These are phyloP conservation scores for Mycena vitilis DNA, from an alignment of 768 basidiomycete species.

Conservation along the genomic window DNA sequence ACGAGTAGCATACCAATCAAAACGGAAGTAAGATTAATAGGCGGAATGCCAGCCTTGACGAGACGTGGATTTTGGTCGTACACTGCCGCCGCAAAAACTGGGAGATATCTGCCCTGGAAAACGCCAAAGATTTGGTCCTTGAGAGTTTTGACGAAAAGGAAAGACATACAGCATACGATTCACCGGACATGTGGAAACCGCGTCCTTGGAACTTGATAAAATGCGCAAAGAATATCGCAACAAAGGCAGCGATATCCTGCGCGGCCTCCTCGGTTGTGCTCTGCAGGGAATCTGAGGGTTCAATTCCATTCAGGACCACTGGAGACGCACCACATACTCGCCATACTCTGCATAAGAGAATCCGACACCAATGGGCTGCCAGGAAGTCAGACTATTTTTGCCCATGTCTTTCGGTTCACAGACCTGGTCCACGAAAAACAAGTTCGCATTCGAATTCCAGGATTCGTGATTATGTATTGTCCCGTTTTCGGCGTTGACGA, in stretches of 20 bases:
- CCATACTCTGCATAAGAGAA: slow-evolving; percentile 1
- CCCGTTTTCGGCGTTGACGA: slow-evolving; percentile 51
- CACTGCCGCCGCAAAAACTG: slow-evolving; percentile 60
- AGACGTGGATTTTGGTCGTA: slow-evolving; percentile 60
- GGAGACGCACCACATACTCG: not conserved
- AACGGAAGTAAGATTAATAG: slow-evolving; percentile 61
- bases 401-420: no score
- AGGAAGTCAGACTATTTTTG: no score
- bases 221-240: slow-evolving; percentile 65
- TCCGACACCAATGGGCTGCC: not conserved
- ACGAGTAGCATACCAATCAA: slow-evolving; percentile 54
- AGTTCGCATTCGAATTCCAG: slow-evolving; percentile 62
- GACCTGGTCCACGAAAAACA: slow-evolving; percentile 41
- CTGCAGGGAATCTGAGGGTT: slow-evolving; percentile 36
- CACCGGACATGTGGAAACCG: slow-evolving; percentile 57
- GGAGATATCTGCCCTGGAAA: slow-evolving; percentile 61
- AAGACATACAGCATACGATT: slow-evolving; percentile 63
- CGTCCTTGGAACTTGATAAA: slow-evolving; percentile 66
- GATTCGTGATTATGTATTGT: slow-evolving; percentile 56
- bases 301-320: not conserved
- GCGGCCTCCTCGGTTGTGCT: slow-evolving; percentile 63
- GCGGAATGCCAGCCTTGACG: slow-evolving; percentile 56
- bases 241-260: slow-evolving; percentile 62
- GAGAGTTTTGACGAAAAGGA: not conserved
- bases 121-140: not conserved